These are phyloP conservation scores for Hibiscus syriacus DNA, from an alignment of 345 rosid species.

Conservation along the genomic window DNA sequence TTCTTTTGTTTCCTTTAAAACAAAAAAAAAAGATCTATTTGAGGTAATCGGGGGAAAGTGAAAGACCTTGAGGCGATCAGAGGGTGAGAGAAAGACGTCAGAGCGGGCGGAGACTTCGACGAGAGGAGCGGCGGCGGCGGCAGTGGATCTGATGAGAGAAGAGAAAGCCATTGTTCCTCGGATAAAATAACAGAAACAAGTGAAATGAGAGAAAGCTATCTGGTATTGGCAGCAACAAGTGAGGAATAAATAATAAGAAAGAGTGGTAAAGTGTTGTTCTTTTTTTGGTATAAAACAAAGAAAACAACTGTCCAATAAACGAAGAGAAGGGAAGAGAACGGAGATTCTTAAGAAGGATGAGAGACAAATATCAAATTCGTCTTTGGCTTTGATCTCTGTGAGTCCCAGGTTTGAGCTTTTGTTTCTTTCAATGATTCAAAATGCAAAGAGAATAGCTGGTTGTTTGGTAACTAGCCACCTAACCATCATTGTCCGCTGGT, in stretches of 20 bases:
- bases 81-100: constrained; percentile 27
- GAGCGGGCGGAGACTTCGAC: constrained; percentile 28
- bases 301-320: not conserved
- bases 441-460: no score
- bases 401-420: not conserved
- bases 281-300: not conserved
- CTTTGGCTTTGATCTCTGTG: not conserved
- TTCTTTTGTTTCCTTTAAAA: not conserved
- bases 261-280: not conserved
- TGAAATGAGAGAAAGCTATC: not conserved
- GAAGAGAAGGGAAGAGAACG: not conserved
- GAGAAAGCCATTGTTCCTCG: constrained; percentile 55
- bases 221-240: constrained; percentile 13
- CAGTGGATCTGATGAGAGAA: constrained; percentile 56
- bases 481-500: no score
- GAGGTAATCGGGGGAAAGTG: not conserved
- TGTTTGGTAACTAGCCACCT: no score
- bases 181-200: not conserved
- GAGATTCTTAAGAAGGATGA: not conserved
- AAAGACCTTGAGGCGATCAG: constrained; percentile 53
- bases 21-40: no score
- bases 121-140: constrained; percentile 32
- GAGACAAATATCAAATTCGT: not conserved
- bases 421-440: no score
- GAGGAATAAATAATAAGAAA: constrained; percentile 3